Base-by-base conservation (phyloP, 2,329 filamentous ascomycete species). In the Cadophora sp. region DNA sequence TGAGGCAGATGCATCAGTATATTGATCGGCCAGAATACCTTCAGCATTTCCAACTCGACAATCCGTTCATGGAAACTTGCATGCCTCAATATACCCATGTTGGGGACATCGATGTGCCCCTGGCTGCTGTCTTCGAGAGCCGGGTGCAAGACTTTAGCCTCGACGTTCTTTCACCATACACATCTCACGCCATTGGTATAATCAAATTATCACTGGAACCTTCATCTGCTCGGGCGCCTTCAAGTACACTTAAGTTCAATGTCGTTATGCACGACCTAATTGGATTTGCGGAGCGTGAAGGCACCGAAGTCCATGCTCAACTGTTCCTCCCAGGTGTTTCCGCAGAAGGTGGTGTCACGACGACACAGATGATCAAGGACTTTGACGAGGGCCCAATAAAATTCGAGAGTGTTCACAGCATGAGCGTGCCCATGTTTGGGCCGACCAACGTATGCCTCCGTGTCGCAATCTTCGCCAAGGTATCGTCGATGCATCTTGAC, bases 1-100 rank as follows among this genome's bases (percentile, higher is more conserved):
- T 99, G 96, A 90, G 96, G 53, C 95, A 97, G 79, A 92, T 98
- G 87, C 91, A 97, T 76, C 95, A 98, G 78, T 98, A 97, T 75
- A 88, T 98, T 72, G 94, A 97, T 75, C 91, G 96, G 66, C 96
- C 96, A 1, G 95, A 98, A 77, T 97, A 97, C 76, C 89, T 94
- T 62, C 92, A 96, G 77, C 96, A 98, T 74, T 91, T 98, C 77
- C 93, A 92, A 72, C 85, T 97, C 18, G 93, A 95, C 73, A 97
- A 97, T 64, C 95, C 96, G 0, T 99, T 99, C 76, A 89, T 92
- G 24, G 96, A 99, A 77, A 84, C 90, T 0, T 96, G 92, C 76
- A 94, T 97, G 85, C 94, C 94, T 7, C 91, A 94, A 70, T 99
- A 95, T 78, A 97, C 95, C 1, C 86, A 97, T 20, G 86, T 99